These are phyloP conservation scores for Amphichorda felina DNA, from an alignment of 2,329 filamentous ascomycete genomes.

Conservation along the genomic window DNA sequence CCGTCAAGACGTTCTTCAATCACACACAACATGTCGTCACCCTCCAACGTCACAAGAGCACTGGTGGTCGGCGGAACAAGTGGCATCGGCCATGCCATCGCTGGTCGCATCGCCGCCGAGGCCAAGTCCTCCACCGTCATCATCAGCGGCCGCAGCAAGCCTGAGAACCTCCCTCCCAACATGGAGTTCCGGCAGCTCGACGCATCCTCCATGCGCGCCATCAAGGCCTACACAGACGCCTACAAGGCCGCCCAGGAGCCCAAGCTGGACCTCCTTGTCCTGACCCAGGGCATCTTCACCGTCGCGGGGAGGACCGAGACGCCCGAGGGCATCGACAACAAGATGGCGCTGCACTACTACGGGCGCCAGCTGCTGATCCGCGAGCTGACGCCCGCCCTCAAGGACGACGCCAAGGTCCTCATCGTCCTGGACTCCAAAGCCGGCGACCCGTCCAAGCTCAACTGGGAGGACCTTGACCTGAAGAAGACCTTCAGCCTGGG, in stretches of 20 bases:
- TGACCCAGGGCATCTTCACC: slow-evolving; percentile 25
- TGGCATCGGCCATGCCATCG: slow-evolving; percentile 23
- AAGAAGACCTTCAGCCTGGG: slow-evolving; percentile 17
- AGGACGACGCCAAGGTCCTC: slow-evolving; percentile 22
- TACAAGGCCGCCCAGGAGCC: slow-evolving; percentile 12
- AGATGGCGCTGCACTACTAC: slow-evolving; percentile 34
- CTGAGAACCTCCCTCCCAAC: slow-evolving; percentile 15
- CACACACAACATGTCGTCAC: slow-evolving; percentile 3
- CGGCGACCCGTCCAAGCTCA: slow-evolving; percentile 19
- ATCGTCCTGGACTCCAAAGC: slow-evolving; percentile 19
- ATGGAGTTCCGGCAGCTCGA: slow-evolving; percentile 19
- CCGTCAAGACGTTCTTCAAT: too few relatives aligned
- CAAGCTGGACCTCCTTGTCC: slow-evolving; percentile 23
- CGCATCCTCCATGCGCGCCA: slow-evolving; percentile 18
- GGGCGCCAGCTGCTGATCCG: slow-evolving; percentile 28
- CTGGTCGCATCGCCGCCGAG: slow-evolving; percentile 17
- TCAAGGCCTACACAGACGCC: slow-evolving; percentile 18
- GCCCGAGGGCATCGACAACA: slow-evolving; percentile 29
- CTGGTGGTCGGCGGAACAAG: slow-evolving; percentile 22
- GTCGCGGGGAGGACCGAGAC: slow-evolving; percentile 24
- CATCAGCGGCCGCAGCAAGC: slow-evolving; percentile 19
- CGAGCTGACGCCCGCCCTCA: slow-evolving; percentile 24
- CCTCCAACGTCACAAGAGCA: slow-evolving; percentile 9
- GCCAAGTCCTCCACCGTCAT: slow-evolving; percentile 13
- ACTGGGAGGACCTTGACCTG: slow-evolving; percentile 27